A percentile compares a stretch with the other conserved stretches of the same genome.
These are phyloP conservation scores for Elaeis guineensis DNA, from an alignment of 176 grass and related monocot genomes.

Conservation along the genomic window DNA sequence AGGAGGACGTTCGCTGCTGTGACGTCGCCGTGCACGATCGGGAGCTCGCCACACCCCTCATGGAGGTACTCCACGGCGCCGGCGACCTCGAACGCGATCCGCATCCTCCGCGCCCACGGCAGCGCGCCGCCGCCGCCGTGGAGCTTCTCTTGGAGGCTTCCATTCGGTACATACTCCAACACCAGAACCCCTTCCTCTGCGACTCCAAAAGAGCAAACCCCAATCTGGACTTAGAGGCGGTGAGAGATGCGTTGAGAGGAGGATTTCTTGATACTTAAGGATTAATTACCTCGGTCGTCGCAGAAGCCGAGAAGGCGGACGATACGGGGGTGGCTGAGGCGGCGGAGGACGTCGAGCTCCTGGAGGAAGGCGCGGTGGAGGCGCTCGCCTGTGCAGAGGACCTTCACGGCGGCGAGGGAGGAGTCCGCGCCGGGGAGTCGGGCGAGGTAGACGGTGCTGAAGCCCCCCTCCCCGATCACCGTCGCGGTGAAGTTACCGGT, in stretches of 20 bases:
- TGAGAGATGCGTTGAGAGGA: background rate
- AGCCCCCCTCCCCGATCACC: conserved; percentile 73
- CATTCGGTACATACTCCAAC: conserved; percentile 62
- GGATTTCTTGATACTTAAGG: too few relatives aligned
- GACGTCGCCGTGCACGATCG: conserved; percentile 72
- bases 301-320: conserved; percentile 65
- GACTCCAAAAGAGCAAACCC: background rate
- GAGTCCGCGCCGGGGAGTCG: conserved; percentile 3
- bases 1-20: conserved; percentile 86
- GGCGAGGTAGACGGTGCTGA: conserved; percentile 68
- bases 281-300: conserved; percentile 61
- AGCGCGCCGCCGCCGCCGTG: conserved; percentile 19
- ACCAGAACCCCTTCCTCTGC: conserved; percentile 80
- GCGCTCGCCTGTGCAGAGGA: conserved; percentile 51
- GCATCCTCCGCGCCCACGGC: conserved; percentile 53
- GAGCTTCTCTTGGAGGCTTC: conserved; percentile 58
- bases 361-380: conserved; percentile 48
- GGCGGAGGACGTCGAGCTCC: conserved; percentile 76
- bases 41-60: conserved; percentile 11
- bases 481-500: conserved; percentile 47
- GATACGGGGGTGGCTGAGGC: conserved; percentile 50
- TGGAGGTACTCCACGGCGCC: conserved; percentile 74
- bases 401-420: conserved; percentile 44
- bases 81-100: conserved; percentile 55
- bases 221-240: too few relatives aligned